Base-by-base conservation (phyloP, 2,329 filamentous ascomycete genomes). In the Moelleriella libera region DNA sequence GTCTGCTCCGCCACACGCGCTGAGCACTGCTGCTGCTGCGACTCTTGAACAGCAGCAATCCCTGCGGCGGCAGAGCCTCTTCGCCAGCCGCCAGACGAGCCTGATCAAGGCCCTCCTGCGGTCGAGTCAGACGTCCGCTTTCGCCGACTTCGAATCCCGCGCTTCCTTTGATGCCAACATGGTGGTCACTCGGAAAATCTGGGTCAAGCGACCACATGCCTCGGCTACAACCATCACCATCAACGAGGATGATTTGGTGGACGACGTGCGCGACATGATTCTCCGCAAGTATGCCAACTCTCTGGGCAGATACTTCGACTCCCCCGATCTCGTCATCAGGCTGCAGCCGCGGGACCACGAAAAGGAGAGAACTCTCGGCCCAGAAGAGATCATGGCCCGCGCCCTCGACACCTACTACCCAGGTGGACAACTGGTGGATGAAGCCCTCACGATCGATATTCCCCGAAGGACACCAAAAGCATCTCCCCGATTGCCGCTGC, bases 241-340 rank as follows among this genome's bases (percentile, higher is more conserved):
- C 57, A 75, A 80, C 55, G 85, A 94, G 58, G 88, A 94, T 57
- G 88, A 95, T 60, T 69, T 97, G 56, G 89, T 97, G 49, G 92
- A 98, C 63, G 90, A 96, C 65, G 83, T 95, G 51, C 84, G 90
- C 56, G 92, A 96, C 56, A 80, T 88, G 72, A 92, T 97, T 49
- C 70, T 97, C 56, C 81, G 80, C 58, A 97, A 97, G 69, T 98
- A 97, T 64, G 80, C 82, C 56, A 97, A 98, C 66, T 94, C 88
- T 11, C 73, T 98, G 30, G 90, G 90, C 45, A 82, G 82, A 56
- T 85, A 77, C 46, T 96, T 89, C 63, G 92, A 98, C 67, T 76
- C 92, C 9, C 92, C 92, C 10, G 92, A 98, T 63, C 76, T 98
- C 49, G 81, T 78, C 9, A 72, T 97, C 53, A 81, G 85, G 52